Percentiles rank a stretch among this genome's conserved stretches.
phyloP scores from a whole-genome alignment of 108 stramenopile species.

The Cyclotella sp. region DNA sequence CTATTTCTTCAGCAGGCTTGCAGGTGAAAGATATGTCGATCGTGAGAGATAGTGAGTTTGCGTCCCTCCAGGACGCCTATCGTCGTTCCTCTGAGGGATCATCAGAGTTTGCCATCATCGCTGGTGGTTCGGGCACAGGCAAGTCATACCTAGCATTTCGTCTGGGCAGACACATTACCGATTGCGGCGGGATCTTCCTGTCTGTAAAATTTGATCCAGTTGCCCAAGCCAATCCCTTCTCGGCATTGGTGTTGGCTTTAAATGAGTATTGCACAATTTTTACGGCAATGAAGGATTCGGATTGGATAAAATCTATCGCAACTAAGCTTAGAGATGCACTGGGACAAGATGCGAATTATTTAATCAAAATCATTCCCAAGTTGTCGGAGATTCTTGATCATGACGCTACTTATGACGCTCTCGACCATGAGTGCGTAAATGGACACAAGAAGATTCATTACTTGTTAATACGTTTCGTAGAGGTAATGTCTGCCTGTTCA shows the following conservation, averaged over 20 bases:
- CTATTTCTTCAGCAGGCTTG: slow-evolving; percentile 15
- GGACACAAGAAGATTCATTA: slow-evolving; percentile 22
- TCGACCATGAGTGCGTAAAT: slow-evolving; percentile 6
- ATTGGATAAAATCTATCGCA: background rate
- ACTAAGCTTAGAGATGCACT: slow-evolving; percentile 4
- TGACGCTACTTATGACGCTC: background rate
- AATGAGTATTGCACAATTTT: slow-evolving; percentile 23
- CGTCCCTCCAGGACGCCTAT: background rate
- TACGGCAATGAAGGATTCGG: background rate
- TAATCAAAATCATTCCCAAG: slow-evolving; percentile 4
- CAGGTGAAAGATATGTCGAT: slow-evolving; percentile 14
- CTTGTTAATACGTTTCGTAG: slow-evolving; percentile 16
- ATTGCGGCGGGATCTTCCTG: slow-evolving; percentile 10
- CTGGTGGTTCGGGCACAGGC: background rate
- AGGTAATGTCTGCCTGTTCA: slow-evolving; percentile 9
- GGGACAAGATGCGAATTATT: slow-evolving; percentile 3
- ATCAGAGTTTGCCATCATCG: background rate
- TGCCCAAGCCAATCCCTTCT: slow-evolving; percentile 37
- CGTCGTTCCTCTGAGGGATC: background rate
- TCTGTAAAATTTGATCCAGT: slow-evolving; percentile 25
- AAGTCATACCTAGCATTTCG: background rate
- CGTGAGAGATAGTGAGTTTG: slow-evolving; percentile 26
- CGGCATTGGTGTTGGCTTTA: slow-evolving; percentile 35
- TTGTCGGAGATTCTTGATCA: background rate
- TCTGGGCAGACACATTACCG: background rate